Evolutionary conservation across 2,329 filamentous ascomycete species (phyloP), one percentile per base, ranked within the genome.

Genomic region (Didymella keratinophila): DNA sequence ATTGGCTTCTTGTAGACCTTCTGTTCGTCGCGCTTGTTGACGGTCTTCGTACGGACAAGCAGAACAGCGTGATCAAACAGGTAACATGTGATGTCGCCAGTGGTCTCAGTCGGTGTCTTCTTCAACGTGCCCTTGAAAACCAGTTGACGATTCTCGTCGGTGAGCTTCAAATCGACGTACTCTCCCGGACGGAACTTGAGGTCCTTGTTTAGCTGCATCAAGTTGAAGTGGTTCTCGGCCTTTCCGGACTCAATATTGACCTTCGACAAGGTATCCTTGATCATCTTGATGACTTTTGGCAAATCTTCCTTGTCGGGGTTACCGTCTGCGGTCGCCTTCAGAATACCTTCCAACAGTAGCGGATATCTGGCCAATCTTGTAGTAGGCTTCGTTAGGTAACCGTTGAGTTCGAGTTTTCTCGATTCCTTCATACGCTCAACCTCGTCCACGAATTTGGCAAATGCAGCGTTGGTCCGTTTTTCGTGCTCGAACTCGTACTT

Each of bases 401-500:
- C 95, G 76, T 99, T 99, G 58, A 99, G 82, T 78, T 99, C 95
- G 45, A 99, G 83, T 79, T 99, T 99, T 64, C 95, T 87, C 6
- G 94, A 98, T 77, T 99, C 95, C 76, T 97, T 97, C 68, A 96
- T 86, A 58, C 95, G 86, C 78, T 99, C 95, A 6, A 96, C 96
- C 76, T 98, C 93, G 65, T 99, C 95, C 25, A 98, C 95, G 68
- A 98, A 97, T 71, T 90, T 92, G 50, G 89, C 83, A 76, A 99
- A 99, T 39, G 86, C 86, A 1, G 89, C 86, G 70, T 99, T 99
- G 56, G 88, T 86, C 16, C 90, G 89, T 68, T 95, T 92, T 79
- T 99, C 95, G 71, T 95, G 95, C 78, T 99, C 95, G 74, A 98
- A 99, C 74, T 97, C 95, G 72, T 94, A 97, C 77, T 99, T 98